Conservation (phyloP, 2,329 filamentous ascomycete species). For the Diplodia mutila region DNA sequence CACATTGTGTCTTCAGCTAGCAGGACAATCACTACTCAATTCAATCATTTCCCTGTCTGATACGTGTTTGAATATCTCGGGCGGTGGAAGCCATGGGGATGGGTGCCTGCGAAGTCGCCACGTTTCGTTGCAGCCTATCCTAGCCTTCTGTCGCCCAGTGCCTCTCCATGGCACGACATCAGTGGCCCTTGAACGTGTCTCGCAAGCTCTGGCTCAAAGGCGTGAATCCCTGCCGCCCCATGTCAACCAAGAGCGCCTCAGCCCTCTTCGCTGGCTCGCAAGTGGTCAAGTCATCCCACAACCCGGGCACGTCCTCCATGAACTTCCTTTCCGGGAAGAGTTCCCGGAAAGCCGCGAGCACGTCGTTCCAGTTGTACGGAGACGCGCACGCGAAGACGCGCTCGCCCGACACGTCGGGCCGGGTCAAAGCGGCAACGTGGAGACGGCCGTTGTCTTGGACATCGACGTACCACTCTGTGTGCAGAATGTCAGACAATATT, state of each 20-base stretch:
- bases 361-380: conserved; percentile 26
- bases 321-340: background rate
- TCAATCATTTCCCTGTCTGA: no score
- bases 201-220: background rate
- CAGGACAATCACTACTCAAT: no score
- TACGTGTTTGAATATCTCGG: no score
- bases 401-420: conserved; percentile 26
- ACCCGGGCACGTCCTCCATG: conserved; percentile 11
- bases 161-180: no score
- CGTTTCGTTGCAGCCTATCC: no score
- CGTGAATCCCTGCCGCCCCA: background rate
- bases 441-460: conserved; percentile 31
- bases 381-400: conserved; percentile 29
- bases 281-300: conserved; percentile 24
- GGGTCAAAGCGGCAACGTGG: conserved; percentile 30
- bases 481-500: background rate
- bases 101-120: no score
- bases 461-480: conserved; percentile 29
- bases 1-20: no score
- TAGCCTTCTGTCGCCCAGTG: no score
- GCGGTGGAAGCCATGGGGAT: no score
- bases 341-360: conserved; percentile 24
- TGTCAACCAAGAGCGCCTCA: background rate
- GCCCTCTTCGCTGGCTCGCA: conserved; percentile 16
- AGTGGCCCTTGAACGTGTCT: background rate